A percentile compares a stretch with the other conserved stretches of the same genome.
phyloP scores from a whole-genome alignment of 108 stramenopile genomes.

The Asterionellopsis glacialis region DNA sequence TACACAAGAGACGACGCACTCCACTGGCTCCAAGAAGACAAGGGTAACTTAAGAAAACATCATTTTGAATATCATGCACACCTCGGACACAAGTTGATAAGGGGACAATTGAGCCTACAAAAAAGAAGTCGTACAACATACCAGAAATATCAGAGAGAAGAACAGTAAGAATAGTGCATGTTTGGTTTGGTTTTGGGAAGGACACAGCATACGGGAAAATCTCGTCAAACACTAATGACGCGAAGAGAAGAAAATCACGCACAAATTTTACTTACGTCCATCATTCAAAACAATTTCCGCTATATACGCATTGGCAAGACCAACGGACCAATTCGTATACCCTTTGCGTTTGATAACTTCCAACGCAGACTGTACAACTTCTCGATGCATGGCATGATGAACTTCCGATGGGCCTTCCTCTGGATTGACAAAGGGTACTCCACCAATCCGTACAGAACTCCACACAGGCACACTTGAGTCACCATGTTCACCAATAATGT shows the following conservation, averaged over 20 bases:
- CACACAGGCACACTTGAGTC: slow-evolving; percentile 45
- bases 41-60: slow-evolving; percentile 41
- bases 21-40: slow-evolving; percentile 28
- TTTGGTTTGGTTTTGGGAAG: no score
- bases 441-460: slow-evolving; percentile 41
- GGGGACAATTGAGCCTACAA: slow-evolving; percentile 24
- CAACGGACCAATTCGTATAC: slow-evolving; percentile 49
- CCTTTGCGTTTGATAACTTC: slow-evolving; percentile 48
- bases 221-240: no score
- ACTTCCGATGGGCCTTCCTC: slow-evolving; percentile 23
- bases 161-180: no score
- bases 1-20: slow-evolving; percentile 13
- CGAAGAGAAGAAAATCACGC: no score
- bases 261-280: slow-evolving; percentile 9
- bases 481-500: slow-evolving; percentile 55
- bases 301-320: slow-evolving; percentile 32
- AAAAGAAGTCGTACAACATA: no score
- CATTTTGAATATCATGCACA: slow-evolving; percentile 34
- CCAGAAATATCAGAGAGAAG: no score
- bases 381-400: slow-evolving; percentile 28
- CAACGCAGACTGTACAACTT: slow-evolving; percentile 33
- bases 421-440: slow-evolving; percentile 16
- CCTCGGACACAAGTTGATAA: slow-evolving; percentile 44
- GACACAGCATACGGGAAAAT: no score
- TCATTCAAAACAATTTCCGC: slow-evolving; percentile 35